These are phyloP conservation scores for Salvia miltiorrhiza DNA, from an alignment of 257 asterid genomes.

Conservation along the genomic window DNA sequence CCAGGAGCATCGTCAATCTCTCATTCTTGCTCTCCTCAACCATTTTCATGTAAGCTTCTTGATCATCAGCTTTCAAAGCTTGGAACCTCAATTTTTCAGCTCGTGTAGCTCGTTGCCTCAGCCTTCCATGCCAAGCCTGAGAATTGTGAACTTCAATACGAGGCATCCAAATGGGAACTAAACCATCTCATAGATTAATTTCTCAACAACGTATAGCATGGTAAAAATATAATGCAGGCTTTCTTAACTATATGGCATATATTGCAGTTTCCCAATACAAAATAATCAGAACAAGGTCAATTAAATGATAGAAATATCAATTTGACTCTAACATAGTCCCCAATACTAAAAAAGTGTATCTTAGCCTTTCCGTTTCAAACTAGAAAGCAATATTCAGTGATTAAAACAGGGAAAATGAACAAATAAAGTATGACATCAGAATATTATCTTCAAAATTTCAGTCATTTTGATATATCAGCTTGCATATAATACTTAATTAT, in stretches of 20 bases:
- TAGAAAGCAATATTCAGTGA: not conserved
- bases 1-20: slow-evolving; percentile 92
- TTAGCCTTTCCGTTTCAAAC: slow-evolving; percentile 1
- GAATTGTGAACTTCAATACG: not conserved
- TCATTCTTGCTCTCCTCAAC: slow-evolving; percentile 99
- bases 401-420: not conserved
- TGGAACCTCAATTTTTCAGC: slow-evolving; percentile 95
- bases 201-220: slow-evolving; percentile 6
- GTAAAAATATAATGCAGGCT: not conserved
- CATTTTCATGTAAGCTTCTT: slow-evolving; percentile 99
- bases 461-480: slow-evolving; percentile 6
- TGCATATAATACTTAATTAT: not conserved
- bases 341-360: not conserved
- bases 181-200: slow-evolving; percentile 6
- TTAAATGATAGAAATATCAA: not conserved
- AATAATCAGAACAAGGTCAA: not conserved
- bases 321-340: not conserved
- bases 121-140: slow-evolving; percentile 99
- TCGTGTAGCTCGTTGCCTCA: slow-evolving; percentile 95
- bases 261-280: not conserved
- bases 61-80: slow-evolving; percentile 98
- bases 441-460: slow-evolving; percentile 2
- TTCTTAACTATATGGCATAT: not conserved
- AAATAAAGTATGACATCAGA: not conserved
- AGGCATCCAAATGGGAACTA: slow-evolving; percentile 10